A percentile compares a stretch with the other conserved stretches of the same genome.
Conservation (phyloP, 2,329 filamentous ascomycete species). For the Dothidotthia symphoricarpi region DNA sequence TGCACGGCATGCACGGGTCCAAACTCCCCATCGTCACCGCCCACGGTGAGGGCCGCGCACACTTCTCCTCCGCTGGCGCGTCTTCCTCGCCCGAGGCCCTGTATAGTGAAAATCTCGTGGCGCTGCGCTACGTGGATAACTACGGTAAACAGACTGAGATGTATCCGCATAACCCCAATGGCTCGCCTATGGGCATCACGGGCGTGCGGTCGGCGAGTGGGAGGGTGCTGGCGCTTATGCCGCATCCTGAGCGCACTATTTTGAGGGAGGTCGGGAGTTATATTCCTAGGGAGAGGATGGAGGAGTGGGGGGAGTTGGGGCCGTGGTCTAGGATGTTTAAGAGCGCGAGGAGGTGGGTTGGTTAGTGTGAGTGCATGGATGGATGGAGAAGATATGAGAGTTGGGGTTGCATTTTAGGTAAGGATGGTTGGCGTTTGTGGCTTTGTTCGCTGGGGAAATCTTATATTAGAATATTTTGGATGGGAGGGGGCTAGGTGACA, state of each 20-base stretch:
- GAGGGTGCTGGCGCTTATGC: conserved; percentile 85
- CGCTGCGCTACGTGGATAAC: conserved; percentile 85
- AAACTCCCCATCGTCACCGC: conserved; percentile 82
- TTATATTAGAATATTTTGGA: too few relatives aligned
- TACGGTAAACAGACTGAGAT: conserved; percentile 68
- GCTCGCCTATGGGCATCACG: conserved; percentile 76
- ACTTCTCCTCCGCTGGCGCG: conserved; percentile 43
- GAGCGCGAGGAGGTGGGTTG: conserved; percentile 86
- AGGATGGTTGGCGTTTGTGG: too few relatives aligned
- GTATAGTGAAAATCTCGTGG: conserved; percentile 66
- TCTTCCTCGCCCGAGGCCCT: conserved; percentile 51
- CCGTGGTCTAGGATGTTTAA: conserved; percentile 86
- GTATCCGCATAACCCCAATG: conserved; percentile 90
- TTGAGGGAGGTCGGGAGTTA: conserved; percentile 77
- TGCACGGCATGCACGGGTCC: conserved; percentile 82
- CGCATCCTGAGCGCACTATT: conserved; percentile 87
- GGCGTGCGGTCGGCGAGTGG: conserved; percentile 76
- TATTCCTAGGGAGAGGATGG: conserved; percentile 59
- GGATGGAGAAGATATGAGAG: too few relatives aligned
- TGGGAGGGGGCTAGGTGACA: too few relatives aligned
- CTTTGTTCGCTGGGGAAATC: too few relatives aligned
- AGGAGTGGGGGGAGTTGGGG: conserved; percentile 75
- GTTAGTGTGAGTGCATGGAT: too few relatives aligned
- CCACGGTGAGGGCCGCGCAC: conserved; percentile 85
- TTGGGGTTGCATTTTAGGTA: too few relatives aligned